phyloP scores from a whole-genome alignment of 2,329 filamentous ascomycete species.

The Diaporthe aspalathi region DNA sequence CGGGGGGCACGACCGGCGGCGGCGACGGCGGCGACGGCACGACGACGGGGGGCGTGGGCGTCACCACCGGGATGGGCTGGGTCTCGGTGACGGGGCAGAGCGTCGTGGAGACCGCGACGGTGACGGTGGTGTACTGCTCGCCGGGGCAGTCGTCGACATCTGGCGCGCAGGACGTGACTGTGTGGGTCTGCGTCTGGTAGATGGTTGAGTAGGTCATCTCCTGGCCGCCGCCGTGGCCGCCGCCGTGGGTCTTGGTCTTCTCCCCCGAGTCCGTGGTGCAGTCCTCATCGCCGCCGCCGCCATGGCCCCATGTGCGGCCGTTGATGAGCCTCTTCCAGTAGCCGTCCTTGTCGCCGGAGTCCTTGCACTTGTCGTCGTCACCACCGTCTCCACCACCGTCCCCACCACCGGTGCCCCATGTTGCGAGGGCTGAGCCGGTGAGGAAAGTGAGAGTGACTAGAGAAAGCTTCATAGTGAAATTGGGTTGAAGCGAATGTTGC shows the following conservation, averaged over 20 bases:
- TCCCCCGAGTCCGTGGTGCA: background rate
- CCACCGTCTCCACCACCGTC: background rate
- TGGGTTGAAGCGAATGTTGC: background rate
- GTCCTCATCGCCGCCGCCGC: constrained; percentile 20
- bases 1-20: constrained; percentile 1
- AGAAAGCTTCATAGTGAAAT: constrained; percentile 17
- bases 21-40: constrained; percentile 2
- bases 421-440: constrained; percentile 6
- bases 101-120: constrained; percentile 57
- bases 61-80: background rate
- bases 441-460: constrained; percentile 5
- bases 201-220: constrained; percentile 50
- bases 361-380: constrained; percentile 8
- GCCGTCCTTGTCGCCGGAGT: constrained; percentile 14
- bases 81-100: constrained; percentile 51
- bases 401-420: constrained; percentile 2
- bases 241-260: constrained; percentile 2
- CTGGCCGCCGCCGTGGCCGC: background rate
- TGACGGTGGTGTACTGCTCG: constrained; percentile 52
- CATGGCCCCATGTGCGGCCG: constrained; percentile 22
- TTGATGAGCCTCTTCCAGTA: constrained; percentile 26
- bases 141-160: constrained; percentile 52
- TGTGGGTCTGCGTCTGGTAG: constrained; percentile 57
- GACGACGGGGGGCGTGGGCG: constrained; percentile 2
- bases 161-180: constrained; percentile 67